phyloP scores from a whole-genome alignment of 768 basidiomycete species.

The Mycena rosella region DNA sequence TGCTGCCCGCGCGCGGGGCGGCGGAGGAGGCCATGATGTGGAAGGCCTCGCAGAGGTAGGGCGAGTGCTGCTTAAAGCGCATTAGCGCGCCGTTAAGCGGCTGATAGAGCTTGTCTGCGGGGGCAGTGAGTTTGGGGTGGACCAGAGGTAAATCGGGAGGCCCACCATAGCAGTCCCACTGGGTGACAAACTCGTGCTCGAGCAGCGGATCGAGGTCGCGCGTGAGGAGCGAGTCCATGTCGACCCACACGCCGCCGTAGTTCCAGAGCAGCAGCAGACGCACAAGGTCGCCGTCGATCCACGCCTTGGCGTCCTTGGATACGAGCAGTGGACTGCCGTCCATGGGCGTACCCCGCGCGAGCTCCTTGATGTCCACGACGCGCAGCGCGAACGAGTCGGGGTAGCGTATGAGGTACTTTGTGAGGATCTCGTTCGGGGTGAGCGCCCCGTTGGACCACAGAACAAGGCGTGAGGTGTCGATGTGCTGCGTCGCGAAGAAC shows the following conservation, averaged over 20 bases:
- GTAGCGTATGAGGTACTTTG: constrained; percentile 68
- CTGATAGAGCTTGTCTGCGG: constrained; percentile 76
- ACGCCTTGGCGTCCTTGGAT: constrained; percentile 82
- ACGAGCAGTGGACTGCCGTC: constrained; percentile 72
- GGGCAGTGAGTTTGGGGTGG: constrained; percentile 53
- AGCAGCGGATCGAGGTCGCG: constrained; percentile 87
- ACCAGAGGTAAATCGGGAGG: not conserved
- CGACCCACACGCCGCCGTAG: constrained; percentile 95
- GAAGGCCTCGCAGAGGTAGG: constrained; percentile 97
- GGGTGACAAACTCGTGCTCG: constrained; percentile 96
- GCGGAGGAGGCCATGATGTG: constrained; percentile 86
- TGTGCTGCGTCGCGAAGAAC: constrained; percentile 92
- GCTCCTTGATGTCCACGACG: constrained; percentile 71
- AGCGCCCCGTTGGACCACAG: constrained; percentile 95
- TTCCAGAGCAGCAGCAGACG: constrained; percentile 90
- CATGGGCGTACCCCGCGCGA: constrained; percentile 81
- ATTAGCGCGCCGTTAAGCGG: constrained; percentile 95
- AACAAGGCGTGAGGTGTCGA: constrained; percentile 71
- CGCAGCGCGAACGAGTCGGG: constrained; percentile 80
- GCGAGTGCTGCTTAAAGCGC: constrained; percentile 91
- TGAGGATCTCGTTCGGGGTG: constrained; percentile 65
- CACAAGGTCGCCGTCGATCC: constrained; percentile 96
- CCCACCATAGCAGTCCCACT: constrained; percentile 99
- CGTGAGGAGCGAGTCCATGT: constrained; percentile 96
- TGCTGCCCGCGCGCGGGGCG: constrained; percentile 81